These are phyloP conservation scores for Mitragyna speciosa DNA, from an alignment of 257 asterid genomes.

Conservation along the genomic window DNA sequence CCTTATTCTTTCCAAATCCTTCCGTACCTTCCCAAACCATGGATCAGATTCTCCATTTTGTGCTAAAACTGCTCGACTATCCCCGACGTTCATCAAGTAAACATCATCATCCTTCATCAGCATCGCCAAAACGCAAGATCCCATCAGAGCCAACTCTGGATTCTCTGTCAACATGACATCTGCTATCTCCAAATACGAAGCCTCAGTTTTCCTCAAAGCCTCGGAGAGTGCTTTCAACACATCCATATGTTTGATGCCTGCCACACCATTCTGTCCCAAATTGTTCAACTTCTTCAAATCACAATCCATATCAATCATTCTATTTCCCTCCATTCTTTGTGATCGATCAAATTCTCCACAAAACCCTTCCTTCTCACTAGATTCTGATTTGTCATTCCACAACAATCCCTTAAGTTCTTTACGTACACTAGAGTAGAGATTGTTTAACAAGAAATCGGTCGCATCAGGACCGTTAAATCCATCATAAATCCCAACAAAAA, in stretches of 20 bases:
- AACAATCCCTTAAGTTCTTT: slow-evolving; percentile 79
- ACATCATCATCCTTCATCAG: slow-evolving; percentile 89
- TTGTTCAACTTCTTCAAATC: slow-evolving; percentile 41
- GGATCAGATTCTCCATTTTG: slow-evolving; percentile 44
- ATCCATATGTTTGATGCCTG: slow-evolving; percentile 51
- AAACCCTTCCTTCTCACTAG: slow-evolving; percentile 26
- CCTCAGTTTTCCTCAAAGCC: slow-evolving; percentile 79
- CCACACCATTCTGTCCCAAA: slow-evolving; percentile 38
- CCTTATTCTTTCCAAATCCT: slow-evolving; percentile 39
- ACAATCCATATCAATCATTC: slow-evolving; percentile 27
- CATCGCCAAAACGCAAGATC: slow-evolving; percentile 93
- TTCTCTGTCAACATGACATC: slow-evolving; percentile 81
- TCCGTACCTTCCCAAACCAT: slow-evolving; percentile 31
- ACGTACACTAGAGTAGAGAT: slow-evolving; percentile 68
- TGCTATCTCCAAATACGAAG: slow-evolving; percentile 69
- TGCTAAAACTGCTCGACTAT: slow-evolving; percentile 84
- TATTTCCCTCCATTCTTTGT: neutral
- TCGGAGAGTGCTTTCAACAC: slow-evolving; percentile 80
- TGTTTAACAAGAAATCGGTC: slow-evolving; percentile 67
- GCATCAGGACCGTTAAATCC: slow-evolving; percentile 98
- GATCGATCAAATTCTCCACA: slow-evolving; percentile 18
- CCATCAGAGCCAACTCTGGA: slow-evolving; percentile 96
- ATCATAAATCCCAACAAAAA: slow-evolving; percentile 88
- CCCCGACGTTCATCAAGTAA: slow-evolving; percentile 91
- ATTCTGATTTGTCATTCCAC: slow-evolving; percentile 66